phyloP scores from a whole-genome alignment of 2,329 filamentous ascomycete species.

The Blumeriella jaapii region DNA sequence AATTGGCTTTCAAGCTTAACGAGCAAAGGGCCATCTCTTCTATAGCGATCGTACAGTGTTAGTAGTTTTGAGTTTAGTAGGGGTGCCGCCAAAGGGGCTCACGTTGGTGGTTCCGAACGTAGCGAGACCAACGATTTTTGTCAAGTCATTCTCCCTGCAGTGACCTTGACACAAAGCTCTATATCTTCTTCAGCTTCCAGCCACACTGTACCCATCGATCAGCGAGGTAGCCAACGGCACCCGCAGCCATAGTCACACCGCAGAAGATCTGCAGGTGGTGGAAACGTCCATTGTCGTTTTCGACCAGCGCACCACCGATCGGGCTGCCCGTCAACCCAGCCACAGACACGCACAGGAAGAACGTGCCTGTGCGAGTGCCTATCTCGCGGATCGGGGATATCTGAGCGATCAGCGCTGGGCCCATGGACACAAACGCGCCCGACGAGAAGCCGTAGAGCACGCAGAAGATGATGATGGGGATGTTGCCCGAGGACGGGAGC shows the following conservation, averaged over 20 bases:
- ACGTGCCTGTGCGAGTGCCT: conserved; percentile 53
- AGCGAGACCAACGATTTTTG: too few relatives aligned
- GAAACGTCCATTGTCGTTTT: conserved; percentile 37
- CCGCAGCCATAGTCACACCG: conserved; percentile 39
- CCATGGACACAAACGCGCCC: conserved; percentile 53
- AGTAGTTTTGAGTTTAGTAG: too few relatives aligned
- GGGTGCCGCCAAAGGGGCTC: too few relatives aligned
- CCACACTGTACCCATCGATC: conserved; percentile 27
- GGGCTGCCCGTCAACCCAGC: conserved; percentile 57
- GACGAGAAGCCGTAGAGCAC: conserved; percentile 59
- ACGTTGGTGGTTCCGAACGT: too few relatives aligned
- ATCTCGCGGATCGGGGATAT: conserved; percentile 60
- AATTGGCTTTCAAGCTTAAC: too few relatives aligned
- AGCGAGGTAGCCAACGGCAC: conserved; percentile 30
- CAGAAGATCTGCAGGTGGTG: conserved; percentile 49
- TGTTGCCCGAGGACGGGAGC: conserved; percentile 40
- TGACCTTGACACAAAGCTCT: too few relatives aligned
- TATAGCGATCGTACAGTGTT: too few relatives aligned
- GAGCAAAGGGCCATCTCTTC: too few relatives aligned
- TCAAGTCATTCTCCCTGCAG: too few relatives aligned
- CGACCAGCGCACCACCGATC: conserved; percentile 52
- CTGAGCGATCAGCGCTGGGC: conserved; percentile 54
- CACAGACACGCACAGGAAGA: conserved; percentile 50
- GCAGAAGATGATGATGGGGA: conserved; percentile 51
- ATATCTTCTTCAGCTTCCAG: conserved; percentile 21